A percentile compares a stretch with the other conserved stretches of the same genome.
Evolutionary conservation across 2,329 filamentous ascomycete genomes (phyloP).

Genomic region (Calonectria crousiana): DNA sequence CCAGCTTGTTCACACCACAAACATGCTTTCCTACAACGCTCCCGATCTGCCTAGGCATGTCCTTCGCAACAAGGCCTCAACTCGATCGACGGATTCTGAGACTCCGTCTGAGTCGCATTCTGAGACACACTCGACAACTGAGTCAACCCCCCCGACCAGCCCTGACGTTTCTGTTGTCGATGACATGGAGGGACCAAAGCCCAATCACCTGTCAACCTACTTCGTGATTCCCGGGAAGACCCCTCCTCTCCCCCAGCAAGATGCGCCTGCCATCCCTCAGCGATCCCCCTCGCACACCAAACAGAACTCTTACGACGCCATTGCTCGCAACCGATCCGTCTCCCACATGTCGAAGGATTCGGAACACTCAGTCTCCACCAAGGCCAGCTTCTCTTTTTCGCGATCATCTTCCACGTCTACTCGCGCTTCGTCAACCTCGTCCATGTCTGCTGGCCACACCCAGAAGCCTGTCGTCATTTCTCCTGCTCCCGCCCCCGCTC

Average conservation of each 20-base stretch:
- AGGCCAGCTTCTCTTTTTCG: constrained; percentile 68
- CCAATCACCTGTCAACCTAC: constrained; percentile 77
- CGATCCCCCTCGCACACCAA: constrained; percentile 91
- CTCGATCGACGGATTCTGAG: constrained; percentile 49
- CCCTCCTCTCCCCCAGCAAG: constrained; percentile 51
- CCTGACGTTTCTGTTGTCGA: constrained; percentile 73
- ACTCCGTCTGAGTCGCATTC: constrained; percentile 54
- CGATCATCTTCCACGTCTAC: constrained; percentile 69
- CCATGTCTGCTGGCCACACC: constrained; percentile 46
- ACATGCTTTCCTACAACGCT: constrained; percentile 95
- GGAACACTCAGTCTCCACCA: constrained; percentile 65
- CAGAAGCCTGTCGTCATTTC: constrained; percentile 43
- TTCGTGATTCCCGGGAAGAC: constrained; percentile 67
- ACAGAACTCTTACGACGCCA: constrained; percentile 79
- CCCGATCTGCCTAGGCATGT: constrained; percentile 77
- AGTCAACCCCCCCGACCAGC: constrained; percentile 74
- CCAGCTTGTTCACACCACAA: constrained; percentile 92
- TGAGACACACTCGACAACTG: constrained; percentile 69
- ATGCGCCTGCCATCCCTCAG: constrained; percentile 73
- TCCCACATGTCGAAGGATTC: constrained; percentile 70
- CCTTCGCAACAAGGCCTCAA: constrained; percentile 39
- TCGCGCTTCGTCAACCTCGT: constrained; percentile 62
- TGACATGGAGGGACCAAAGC: constrained; percentile 66
- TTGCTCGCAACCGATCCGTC: constrained; percentile 75
- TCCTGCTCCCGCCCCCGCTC: constrained; percentile 43